Evolutionary conservation across 768 basidiomycete species (phyloP).

Genomic region (Psilocybe azurescens): DNA sequence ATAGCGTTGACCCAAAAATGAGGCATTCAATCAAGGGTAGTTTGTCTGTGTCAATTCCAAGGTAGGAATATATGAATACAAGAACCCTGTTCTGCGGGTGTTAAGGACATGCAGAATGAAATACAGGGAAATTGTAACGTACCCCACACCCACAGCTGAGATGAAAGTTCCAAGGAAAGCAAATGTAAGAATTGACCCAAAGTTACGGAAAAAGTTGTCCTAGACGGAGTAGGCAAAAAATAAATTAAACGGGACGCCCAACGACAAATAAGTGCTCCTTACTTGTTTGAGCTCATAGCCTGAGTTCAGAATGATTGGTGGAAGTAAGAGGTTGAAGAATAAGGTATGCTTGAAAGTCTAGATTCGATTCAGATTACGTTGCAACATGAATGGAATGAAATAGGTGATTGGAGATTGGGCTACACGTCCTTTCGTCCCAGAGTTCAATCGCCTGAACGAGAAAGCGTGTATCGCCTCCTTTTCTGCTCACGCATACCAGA

Average conservation of each 20-base stretch:
- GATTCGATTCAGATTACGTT: constrained; percentile 12
- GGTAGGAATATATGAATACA: constrained; percentile 92
- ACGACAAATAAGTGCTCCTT: constrained; percentile 23
- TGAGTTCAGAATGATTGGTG: constrained; percentile 97
- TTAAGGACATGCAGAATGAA: constrained; percentile 37
- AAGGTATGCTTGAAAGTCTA: constrained; percentile 97
- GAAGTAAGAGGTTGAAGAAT: constrained; percentile 97
- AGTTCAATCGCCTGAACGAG: background rate
- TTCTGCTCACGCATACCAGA: background rate
- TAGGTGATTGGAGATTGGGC: background rate
- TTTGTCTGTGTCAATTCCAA: constrained; percentile 89
- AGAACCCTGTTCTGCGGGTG: constrained; percentile 74
- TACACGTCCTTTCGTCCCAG: background rate
- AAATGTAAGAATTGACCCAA: constrained; percentile 93
- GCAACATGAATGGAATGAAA: background rate
- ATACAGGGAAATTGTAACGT: constrained; percentile 38
- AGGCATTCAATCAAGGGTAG: constrained; percentile 91
- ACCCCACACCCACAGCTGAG: constrained; percentile 96
- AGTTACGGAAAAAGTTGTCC: constrained; percentile 99
- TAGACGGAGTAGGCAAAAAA: constrained; percentile 32
- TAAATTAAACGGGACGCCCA: constrained; percentile 10
- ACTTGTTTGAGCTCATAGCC: constrained; percentile 98
- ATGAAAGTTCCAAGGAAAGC: constrained; percentile 97
- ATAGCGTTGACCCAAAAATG: constrained; percentile 94
- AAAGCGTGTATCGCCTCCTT: background rate